phyloP scores from a whole-genome alignment of 257 asterid species.

The Rehmannia glutinosa region DNA sequence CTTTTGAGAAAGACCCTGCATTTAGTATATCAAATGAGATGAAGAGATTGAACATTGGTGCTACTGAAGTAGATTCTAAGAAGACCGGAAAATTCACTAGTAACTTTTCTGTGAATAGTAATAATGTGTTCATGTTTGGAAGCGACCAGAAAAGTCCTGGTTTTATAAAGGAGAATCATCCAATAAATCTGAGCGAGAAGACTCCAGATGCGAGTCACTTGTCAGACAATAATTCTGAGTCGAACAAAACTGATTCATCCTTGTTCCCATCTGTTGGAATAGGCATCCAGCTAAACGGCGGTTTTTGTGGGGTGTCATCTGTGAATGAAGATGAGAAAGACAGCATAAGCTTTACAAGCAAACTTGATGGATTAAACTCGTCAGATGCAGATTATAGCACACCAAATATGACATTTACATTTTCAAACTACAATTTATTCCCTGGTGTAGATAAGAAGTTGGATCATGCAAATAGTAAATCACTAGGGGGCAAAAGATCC shows the following conservation, averaged over 20 bases:
- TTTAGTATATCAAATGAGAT: conserved; percentile 47
- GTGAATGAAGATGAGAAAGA: conserved; percentile 35
- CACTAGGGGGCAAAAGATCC: conserved; percentile 34
- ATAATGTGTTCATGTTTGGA: conserved; percentile 42
- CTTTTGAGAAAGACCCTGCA: conserved; percentile 33
- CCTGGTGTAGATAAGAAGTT: conserved; percentile 27
- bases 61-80: conserved; percentile 30
- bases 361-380: conserved; percentile 25
- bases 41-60: conserved; percentile 52
- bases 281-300: conserved; percentile 23
- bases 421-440: conserved; percentile 31
- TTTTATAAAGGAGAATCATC: conserved; percentile 32
- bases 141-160: conserved; percentile 24
- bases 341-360: conserved; percentile 26
- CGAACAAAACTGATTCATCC: conserved; percentile 23
- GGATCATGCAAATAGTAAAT: conserved; percentile 34
- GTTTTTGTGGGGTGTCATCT: conserved; percentile 29
- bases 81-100: conserved; percentile 18
- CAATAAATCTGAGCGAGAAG: conserved; percentile 19
- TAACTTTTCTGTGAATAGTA: conserved; percentile 16
- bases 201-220: conserved; percentile 22
- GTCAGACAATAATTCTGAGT: conserved; percentile 17
- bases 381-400: conserved; percentile 35
- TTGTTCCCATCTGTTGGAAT: conserved; percentile 24
- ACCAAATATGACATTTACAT: conserved; percentile 35